These are phyloP conservation scores for Rubia peregrina DNA, from an alignment of 305 asterid species.

Conservation along the genomic window DNA sequence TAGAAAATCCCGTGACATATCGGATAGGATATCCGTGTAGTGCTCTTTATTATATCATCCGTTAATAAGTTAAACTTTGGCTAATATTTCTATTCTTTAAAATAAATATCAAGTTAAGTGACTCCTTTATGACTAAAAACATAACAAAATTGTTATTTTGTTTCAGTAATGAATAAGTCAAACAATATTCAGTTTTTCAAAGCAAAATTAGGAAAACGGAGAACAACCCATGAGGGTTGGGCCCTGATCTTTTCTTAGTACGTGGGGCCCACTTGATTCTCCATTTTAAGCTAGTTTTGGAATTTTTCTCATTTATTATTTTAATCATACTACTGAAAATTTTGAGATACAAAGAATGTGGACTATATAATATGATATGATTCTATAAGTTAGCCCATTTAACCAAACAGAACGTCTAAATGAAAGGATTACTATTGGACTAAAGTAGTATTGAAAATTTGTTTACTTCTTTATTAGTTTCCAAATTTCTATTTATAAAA, in stretches of 20 bases:
- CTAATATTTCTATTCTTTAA: too few species aligned
- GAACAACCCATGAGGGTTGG: too few species aligned
- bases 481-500: too few species aligned
- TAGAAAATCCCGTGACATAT: neutral
- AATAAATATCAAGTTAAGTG: too few species aligned
- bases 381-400: too few species aligned
- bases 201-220: neutral
- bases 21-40: neutral
- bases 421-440: neutral
- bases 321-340: neutral
- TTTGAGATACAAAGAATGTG: too few species aligned
- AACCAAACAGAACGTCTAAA: neutral
- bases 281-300: neutral
- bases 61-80: too few species aligned
- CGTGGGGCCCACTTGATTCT: slow-evolving; percentile 11
- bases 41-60: too few species aligned
- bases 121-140: too few species aligned
- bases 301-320: neutral
- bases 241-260: neutral
- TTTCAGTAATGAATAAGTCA: too few species aligned
- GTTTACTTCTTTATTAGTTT: too few species aligned
- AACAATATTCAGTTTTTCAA: neutral
- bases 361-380: neutral
- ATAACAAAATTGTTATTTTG: too few species aligned
- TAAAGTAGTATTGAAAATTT: neutral